These are phyloP conservation scores for Gymnopilus junonius DNA, from an alignment of 768 basidiomycete genomes.

Conservation along the genomic window DNA sequence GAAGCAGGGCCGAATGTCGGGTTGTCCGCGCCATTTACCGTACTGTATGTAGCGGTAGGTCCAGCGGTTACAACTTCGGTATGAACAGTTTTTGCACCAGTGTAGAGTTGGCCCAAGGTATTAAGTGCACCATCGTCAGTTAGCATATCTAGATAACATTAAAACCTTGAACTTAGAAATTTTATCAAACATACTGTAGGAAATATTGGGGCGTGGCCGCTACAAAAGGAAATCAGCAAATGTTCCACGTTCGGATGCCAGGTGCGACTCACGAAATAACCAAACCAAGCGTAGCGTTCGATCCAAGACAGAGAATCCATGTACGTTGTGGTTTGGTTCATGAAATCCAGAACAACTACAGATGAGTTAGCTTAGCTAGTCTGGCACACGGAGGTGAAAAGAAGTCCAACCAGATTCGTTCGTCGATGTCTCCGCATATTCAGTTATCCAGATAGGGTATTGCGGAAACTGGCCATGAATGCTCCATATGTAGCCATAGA, in stretches of 20 bases:
- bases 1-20: constrained; percentile 41
- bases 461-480: constrained; percentile 54
- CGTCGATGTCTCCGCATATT: constrained; percentile 59
- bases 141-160: constrained; percentile 41
- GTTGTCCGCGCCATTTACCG: constrained; percentile 39
- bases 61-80: constrained; percentile 35
- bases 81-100: constrained; percentile 49
- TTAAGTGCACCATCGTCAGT: constrained; percentile 48
- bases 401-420: constrained; percentile 41
- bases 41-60: constrained; percentile 33
- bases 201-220: constrained; percentile 43
- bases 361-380: not conserved
- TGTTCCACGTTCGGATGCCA: not conserved
- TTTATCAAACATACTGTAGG: constrained; percentile 43
- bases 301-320: constrained; percentile 61
- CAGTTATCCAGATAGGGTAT: constrained; percentile 66
- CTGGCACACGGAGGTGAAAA: not conserved
- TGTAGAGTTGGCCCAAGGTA: constrained; percentile 47
- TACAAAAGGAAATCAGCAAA: constrained; percentile 22
- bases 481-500: constrained; percentile 58
- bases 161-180: not conserved
- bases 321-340: constrained; percentile 60
- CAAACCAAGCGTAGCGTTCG: constrained; percentile 72
- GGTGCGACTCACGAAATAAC: constrained; percentile 30
- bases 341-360: constrained; percentile 52